These are phyloP conservation scores for Chlamydomonas eustigma DNA, from an alignment of 139 green algal genomes.

Conservation along the genomic window DNA sequence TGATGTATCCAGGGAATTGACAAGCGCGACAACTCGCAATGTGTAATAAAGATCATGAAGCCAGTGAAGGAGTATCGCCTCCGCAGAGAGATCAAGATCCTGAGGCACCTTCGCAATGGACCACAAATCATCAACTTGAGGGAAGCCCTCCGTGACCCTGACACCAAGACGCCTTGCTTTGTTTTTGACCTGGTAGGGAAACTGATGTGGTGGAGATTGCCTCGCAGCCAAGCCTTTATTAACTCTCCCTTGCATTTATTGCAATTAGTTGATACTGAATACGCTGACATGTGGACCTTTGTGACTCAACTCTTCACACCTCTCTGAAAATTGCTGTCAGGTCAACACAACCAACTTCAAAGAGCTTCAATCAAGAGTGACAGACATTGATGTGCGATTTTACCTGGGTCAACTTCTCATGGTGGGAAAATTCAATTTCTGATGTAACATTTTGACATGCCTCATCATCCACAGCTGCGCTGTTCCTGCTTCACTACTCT, in stretches of 20 bases:
- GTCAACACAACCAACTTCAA: conserved; percentile 69
- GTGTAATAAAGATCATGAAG: conserved; percentile 98
- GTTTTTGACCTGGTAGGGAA: conserved; percentile 87
- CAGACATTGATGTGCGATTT: conserved; percentile 91
- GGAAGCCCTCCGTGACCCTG: conserved; percentile 91
- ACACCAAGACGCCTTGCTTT: conserved; percentile 93
- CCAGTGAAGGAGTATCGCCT: conserved; percentile 99
- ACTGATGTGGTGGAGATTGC: too few relatives aligned
- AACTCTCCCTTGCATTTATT: too few relatives aligned
- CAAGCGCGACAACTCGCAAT: conserved; percentile 33
- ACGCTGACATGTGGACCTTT: too few relatives aligned
- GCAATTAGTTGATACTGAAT: too few relatives aligned
- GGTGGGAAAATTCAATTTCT: too few relatives aligned
- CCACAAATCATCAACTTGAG: conserved; percentile 96
- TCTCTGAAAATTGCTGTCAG: too few relatives aligned
- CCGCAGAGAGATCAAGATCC: conserved; percentile 96
- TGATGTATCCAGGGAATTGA: neutral
- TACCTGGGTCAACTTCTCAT: conserved; percentile 83
- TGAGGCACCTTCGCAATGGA: conserved; percentile 93
- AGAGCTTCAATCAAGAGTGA: conserved; percentile 88
- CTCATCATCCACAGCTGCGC: too few relatives aligned
- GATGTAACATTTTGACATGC: too few relatives aligned
- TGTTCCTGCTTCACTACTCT: too few relatives aligned
- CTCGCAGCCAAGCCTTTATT: too few relatives aligned
- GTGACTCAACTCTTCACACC: too few relatives aligned